Base-by-base conservation (phyloP, 345 rosid genomes). In the Citrus maxima region DNA sequence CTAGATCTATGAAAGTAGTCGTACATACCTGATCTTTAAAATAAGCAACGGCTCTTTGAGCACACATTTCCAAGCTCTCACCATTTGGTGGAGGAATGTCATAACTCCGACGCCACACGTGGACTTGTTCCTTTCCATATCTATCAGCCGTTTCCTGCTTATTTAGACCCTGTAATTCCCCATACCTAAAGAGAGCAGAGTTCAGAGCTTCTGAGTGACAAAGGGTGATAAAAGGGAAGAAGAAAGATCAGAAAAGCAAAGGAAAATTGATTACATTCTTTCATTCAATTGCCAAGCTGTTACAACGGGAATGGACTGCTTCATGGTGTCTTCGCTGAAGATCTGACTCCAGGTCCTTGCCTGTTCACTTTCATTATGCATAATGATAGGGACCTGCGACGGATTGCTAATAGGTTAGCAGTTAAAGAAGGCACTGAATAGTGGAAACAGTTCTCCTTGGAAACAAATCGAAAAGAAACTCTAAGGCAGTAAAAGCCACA, bases 1-100 rank as follows among this genome's bases (percentile, higher is more conserved):
- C n/a, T 24, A 63, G 74, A 80, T 73, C 64, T 51, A 35, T 42
- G 54, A 67, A 65, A 32, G 34, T 67, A 51, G 30, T 37, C 66
- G 54, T 67, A 67, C 78, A 55, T 84, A 88, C 94, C 78, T 88
- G 78, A 40, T 92, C 92, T 82, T 35, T 84, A 77, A 87, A 87
- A 82, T 88, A 91, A 73, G 93, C 87, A 65, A 91, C 98, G 63
- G 99, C 99, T 87, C 99, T 89, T 81, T 90, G 82, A 76, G 99
- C 99, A 72, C 99, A 96, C 98, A 96, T 96, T 87, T 94, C 97
- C 85, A 96, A 90, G 85, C 98, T 97, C 89, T 97, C 99, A 6
- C 99, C 99, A 66, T 91, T 90, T 0, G 99, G 99, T 13, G 98
- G 98, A 81, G 97, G 98, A 66, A 89, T 96, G 77, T 93, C 94